Evolutionary conservation across 305 asterid genomes (phyloP).

Genomic region (Plantago lanceolata): DNA sequence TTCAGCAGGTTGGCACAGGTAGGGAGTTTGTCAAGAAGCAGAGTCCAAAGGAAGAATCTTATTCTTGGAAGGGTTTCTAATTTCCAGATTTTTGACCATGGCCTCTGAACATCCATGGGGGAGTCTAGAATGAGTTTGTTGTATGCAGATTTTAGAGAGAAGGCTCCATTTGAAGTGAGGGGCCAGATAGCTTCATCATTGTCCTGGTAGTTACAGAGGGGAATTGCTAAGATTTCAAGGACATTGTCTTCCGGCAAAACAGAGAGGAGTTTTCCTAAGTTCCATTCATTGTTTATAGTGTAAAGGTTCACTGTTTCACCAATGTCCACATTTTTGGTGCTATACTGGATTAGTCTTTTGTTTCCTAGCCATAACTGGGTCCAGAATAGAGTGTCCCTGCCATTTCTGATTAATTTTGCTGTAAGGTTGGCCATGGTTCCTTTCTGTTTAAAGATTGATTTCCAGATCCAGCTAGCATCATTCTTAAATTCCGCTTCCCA

Average conservation of each 20-base stretch:
- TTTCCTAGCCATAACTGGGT: too few relatives aligned
- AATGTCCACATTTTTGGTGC: too few relatives aligned
- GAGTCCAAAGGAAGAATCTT: background rate
- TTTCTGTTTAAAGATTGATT: accelerated
- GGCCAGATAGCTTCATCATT: too few relatives aligned
- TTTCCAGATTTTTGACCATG: background rate
- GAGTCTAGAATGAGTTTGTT: background rate
- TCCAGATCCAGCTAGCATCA: background rate
- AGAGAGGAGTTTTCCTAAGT: too few relatives aligned
- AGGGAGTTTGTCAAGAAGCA: background rate
- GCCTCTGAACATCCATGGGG: background rate
- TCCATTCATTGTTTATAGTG: too few relatives aligned
- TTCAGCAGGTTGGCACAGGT: background rate
- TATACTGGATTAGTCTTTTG: too few relatives aligned
- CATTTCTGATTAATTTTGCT: background rate
- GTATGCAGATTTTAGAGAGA: background rate
- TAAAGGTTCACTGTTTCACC: too few relatives aligned
- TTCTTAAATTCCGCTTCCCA: background rate
- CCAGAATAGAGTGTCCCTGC: accelerated
- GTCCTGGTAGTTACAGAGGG: too few relatives aligned
- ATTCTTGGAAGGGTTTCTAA: background rate
- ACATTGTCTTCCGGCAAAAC: too few relatives aligned
- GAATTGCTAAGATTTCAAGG: too few relatives aligned
- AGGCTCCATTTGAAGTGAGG: background rate
- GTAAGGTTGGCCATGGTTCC: too few relatives aligned